Conservation (phyloP, 148 eudicot species). For the Cornus florida region DNA sequence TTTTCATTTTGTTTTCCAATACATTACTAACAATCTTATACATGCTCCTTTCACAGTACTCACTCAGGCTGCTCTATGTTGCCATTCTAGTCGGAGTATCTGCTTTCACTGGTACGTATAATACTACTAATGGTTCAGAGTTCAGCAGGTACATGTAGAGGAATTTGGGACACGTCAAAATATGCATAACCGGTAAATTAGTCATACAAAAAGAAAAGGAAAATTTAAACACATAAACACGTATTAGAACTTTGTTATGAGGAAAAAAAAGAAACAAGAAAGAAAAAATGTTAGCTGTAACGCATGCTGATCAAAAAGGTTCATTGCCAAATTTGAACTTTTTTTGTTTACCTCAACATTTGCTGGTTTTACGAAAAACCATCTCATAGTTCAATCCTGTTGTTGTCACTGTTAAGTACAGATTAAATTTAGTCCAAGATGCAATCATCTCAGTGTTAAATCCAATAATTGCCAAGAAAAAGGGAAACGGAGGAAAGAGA, state of each 20-base stretch:
- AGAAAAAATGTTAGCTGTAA: background rate
- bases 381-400: background rate
- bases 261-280: too few species aligned
- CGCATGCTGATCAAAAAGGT: background rate
- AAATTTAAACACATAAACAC: too few species aligned
- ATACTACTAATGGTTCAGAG: background rate
- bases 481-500: background rate
- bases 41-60: constrained; percentile 20
- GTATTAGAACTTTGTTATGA: background rate
- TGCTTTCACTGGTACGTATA: constrained; percentile 40
- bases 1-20: background rate
- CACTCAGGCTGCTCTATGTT: constrained; percentile 37
- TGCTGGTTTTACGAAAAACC: background rate
- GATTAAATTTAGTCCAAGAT: background rate
- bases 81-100: constrained; percentile 34
- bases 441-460: background rate
- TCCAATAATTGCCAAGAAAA: background rate
- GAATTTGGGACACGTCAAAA: background rate
- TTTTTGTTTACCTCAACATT: background rate
- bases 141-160: background rate
- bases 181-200: too few species aligned
- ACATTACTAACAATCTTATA: background rate
- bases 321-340: background rate
- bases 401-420: background rate
- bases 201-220: too few species aligned